phyloP scores from a whole-genome alignment of 2,329 filamentous ascomycete genomes.

The Calonectria crousiana region DNA sequence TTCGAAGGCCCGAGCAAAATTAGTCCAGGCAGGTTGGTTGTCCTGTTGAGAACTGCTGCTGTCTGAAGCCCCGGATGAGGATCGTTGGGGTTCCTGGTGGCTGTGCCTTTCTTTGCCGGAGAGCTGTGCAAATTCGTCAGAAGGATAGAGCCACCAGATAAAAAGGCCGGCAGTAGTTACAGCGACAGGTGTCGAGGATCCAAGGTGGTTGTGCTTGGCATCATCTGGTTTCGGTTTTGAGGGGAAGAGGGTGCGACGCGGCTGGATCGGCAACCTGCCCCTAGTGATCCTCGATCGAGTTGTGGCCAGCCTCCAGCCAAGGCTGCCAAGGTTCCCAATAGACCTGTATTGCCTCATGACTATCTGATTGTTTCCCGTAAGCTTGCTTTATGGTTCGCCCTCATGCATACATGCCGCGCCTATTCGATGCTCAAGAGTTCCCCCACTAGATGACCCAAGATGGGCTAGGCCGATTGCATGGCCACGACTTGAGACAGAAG shows the following conservation, averaged over 20 bases:
- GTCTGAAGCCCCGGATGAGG: slow-evolving; percentile 32
- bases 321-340: slow-evolving; percentile 36
- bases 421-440: not conserved
- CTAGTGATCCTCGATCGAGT: slow-evolving; percentile 32
- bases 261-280: slow-evolving; percentile 15
- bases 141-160: slow-evolving; percentile 58
- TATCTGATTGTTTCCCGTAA: not conserved
- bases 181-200: slow-evolving; percentile 46
- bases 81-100: slow-evolving; percentile 23
- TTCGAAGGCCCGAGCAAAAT: slow-evolving; percentile 62
- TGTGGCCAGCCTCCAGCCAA: slow-evolving; percentile 32
- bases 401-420: not conserved
- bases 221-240: slow-evolving; percentile 27
- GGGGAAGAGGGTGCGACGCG: slow-evolving; percentile 34
- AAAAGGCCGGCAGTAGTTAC: slow-evolving; percentile 53
- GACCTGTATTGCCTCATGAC: slow-evolving; percentile 41
- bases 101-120: slow-evolving; percentile 36
- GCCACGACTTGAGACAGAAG: not conserved
- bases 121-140: slow-evolving; percentile 56
- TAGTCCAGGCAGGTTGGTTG: slow-evolving; percentile 59
- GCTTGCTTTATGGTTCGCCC: slow-evolving; percentile 15
- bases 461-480: slow-evolving; percentile 14
- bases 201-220: slow-evolving; percentile 38
- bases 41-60: slow-evolving; percentile 33
- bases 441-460: not conserved